These are phyloP conservation scores for Paraconiothyrium brasiliense DNA, from an alignment of 2,329 filamentous ascomycete species.

Conservation along the genomic window DNA sequence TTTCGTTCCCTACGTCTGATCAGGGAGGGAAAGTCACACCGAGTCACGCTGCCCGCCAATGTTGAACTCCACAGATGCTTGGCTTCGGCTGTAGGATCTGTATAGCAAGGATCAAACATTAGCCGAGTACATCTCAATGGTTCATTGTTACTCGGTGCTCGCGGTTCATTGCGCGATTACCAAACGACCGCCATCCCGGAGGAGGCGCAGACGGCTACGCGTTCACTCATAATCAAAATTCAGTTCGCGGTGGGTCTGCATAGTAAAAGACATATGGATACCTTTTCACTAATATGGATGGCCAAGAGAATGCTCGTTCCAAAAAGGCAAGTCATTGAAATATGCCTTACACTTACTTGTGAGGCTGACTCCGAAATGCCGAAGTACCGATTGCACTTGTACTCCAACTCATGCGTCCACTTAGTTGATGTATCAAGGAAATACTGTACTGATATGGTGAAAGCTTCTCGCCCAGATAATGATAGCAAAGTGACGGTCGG, in stretches of 20 bases:
- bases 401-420: neutral
- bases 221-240: neutral
- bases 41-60: neutral
- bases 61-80: neutral
- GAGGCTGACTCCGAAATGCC: neutral
- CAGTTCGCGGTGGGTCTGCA: too few species aligned
- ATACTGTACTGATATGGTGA: neutral
- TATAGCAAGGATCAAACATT: neutral
- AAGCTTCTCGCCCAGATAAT: too few species aligned
- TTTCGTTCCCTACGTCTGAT: neutral
- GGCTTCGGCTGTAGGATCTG: neutral
- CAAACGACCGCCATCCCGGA: neutral
- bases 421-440: neutral
- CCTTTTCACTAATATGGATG: neutral
- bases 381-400: neutral
- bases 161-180: neutral
- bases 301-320: neutral
- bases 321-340: neutral
- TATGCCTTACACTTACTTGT: neutral
- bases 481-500: too few species aligned
- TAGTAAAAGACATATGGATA: too few species aligned
- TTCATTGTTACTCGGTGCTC: conserved; percentile 1
- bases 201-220: neutral
- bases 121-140: neutral
- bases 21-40: neutral